These are phyloP conservation scores for Paraurostyla sp. DNA, from an alignment of 73 alveolate species.

Conservation along the genomic window DNA sequence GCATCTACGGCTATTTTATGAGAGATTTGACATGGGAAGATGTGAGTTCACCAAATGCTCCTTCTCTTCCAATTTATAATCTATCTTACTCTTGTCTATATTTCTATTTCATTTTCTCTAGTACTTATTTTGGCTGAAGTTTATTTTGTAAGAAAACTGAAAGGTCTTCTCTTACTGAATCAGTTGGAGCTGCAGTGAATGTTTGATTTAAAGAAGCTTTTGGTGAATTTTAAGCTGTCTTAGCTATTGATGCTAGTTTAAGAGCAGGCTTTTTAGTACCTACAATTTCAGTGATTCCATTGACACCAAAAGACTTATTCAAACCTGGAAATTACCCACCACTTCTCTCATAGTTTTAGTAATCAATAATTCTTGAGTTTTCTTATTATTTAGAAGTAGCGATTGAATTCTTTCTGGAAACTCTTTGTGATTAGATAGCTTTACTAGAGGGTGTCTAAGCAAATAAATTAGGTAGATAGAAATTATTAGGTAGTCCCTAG, in stretches of 20 bases:
- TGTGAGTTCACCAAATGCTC: slow-evolving; percentile 27
- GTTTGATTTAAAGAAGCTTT: neutral
- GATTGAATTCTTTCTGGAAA: neutral
- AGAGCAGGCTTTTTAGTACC: neutral
- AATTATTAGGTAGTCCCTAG: neutral
- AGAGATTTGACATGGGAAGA: neutral
- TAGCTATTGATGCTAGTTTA: neutral
- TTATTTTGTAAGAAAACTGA: neutral
- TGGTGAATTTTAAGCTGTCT: slow-evolving; percentile 14
- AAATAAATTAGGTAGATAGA: neutral
- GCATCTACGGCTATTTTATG: neutral
- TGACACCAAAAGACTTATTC: neutral
- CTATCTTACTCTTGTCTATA: neutral
- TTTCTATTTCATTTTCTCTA: neutral
- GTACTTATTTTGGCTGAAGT: neutral
- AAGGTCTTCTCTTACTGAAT: neutral
- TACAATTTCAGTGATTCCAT: neutral
- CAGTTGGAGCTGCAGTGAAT: neutral
- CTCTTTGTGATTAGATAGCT: neutral
- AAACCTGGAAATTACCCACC: neutral
- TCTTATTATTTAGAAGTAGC: neutral
- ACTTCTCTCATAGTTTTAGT: neutral
- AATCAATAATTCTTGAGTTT: neutral
- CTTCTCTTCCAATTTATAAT: slow-evolving; percentile 31
- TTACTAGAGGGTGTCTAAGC: neutral